Evolutionary conservation across 1,284 basidiomycete species (phyloP).

Genomic region (Sporisorium exsertum): DNA sequence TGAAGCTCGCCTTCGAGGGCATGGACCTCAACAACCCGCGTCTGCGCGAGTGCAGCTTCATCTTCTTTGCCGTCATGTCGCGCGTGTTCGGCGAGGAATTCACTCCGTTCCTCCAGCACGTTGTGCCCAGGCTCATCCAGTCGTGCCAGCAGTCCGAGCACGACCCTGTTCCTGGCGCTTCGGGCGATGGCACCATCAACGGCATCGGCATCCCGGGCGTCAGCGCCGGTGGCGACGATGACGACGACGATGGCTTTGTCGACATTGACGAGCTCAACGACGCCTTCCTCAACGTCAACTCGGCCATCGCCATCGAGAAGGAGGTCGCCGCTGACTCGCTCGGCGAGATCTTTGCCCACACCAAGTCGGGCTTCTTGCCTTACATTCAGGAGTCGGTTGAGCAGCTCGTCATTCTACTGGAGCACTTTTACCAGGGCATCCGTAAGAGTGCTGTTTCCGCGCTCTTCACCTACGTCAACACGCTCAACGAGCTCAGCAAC

Average conservation of each 20-base stretch:
- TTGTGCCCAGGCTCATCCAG: constrained; percentile 85
- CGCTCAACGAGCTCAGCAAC: constrained; percentile 89
- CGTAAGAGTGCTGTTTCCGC: constrained; percentile 92
- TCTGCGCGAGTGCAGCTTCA: constrained; percentile 93
- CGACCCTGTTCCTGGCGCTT: constrained; percentile 69
- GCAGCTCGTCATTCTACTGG: constrained; percentile 83
- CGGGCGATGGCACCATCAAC: constrained; percentile 65
- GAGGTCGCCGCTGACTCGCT: constrained; percentile 98
- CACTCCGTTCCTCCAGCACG: constrained; percentile 84
- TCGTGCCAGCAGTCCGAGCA: constrained; percentile 82
- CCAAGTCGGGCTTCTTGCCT: constrained; percentile 86
- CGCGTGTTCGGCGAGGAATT: constrained; percentile 96
- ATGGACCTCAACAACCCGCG: constrained; percentile 86
- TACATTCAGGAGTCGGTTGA: constrained; percentile 79
- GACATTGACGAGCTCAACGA: constrained; percentile 83
- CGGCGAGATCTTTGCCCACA: constrained; percentile 87
- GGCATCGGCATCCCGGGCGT: constrained; percentile 76
- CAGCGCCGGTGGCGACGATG: constrained; percentile 77
- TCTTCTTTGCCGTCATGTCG: constrained; percentile 98
- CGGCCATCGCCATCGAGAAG: constrained; percentile 97
- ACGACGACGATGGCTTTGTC: constrained; percentile 71
- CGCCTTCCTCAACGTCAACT: constrained; percentile 79
- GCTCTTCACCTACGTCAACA: constrained; percentile 88
- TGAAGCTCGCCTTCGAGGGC: constrained; percentile 93
- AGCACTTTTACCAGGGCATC: constrained; percentile 98